A percentile compares a stretch with the other conserved stretches of the same genome.
Conservation (phyloP, 1,139 yeast genomes). For the Suhomyces terraborum region DNA sequence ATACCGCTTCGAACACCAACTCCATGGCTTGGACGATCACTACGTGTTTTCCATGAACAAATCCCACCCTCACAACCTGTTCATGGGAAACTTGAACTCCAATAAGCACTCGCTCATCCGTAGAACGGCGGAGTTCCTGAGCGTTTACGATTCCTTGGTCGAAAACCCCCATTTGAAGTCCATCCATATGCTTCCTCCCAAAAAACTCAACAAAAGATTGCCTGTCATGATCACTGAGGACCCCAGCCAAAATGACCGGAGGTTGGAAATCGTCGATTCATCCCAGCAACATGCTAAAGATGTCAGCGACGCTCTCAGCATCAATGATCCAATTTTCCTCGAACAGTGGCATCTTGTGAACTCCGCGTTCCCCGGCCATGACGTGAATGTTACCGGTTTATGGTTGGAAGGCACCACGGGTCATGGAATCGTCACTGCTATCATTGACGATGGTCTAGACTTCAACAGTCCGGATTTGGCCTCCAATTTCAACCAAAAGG, state of each 20-base stretch:
- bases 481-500: conserved; percentile 70
- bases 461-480: conserved; percentile 71
- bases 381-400: conserved; percentile 81
- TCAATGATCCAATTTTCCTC: conserved; percentile 76
- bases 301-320: conserved; percentile 57
- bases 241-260: conserved; percentile 1
- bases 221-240: conserved; percentile 36
- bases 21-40: conserved; percentile 58
- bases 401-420: conserved; percentile 89
- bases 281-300: conserved; percentile 45
- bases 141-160: conserved; percentile 31
- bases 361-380: conserved; percentile 71
- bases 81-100: conserved; percentile 42
- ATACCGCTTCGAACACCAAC: conserved; percentile 56
- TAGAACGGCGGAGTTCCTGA: conserved; percentile 31
- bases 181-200: conserved; percentile 54
- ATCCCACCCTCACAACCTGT: conserved; percentile 32
- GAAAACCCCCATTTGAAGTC: conserved; percentile 37
- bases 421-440: conserved; percentile 75
- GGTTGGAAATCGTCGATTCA: conserved; percentile 42
- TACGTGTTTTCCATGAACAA: conserved; percentile 61
- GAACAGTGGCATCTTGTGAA: conserved; percentile 93
- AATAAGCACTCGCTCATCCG: conserved; percentile 29
- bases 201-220: conserved; percentile 46
- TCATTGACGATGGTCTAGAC: conserved; percentile 95